Evolutionary conservation across 805 yeast genomes (phyloP).

Genomic region (Priceomyces carsonii): DNA sequence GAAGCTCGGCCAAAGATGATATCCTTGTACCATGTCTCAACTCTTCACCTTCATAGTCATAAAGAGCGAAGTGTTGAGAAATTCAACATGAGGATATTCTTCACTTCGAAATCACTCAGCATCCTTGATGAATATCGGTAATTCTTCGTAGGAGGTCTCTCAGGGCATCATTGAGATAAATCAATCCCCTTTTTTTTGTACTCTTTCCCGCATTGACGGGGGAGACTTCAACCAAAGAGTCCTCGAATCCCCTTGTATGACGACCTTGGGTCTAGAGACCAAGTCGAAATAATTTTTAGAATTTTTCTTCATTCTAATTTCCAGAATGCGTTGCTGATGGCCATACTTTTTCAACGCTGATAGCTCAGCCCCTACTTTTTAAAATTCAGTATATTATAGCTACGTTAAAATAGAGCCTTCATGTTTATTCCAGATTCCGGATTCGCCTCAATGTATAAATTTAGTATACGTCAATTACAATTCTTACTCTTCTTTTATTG

Average conservation of each 20-base stretch:
- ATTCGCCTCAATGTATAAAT: no score
- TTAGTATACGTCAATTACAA: no score
- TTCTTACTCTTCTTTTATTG: no score
- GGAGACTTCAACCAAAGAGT: constrained; percentile 20
- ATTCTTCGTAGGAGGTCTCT: constrained; percentile 16
- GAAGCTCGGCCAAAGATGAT: constrained; percentile 53
- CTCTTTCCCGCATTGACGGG: constrained; percentile 20
- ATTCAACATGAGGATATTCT: constrained; percentile 27
- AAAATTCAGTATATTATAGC: no score
- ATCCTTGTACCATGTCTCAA: constrained; percentile 56
- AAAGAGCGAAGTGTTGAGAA: constrained; percentile 53
- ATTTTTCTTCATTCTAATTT: no score
- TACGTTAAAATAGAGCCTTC: no score
- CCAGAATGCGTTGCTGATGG: no score
- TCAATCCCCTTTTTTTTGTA: constrained; percentile 24
- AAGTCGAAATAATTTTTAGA: no score
- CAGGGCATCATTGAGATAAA: constrained; percentile 26
- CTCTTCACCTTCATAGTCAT: constrained; percentile 46
- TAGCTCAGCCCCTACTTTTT: no score
- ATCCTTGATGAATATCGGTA: constrained; percentile 28
- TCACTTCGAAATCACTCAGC: constrained; percentile 23
- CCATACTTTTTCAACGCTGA: no score
- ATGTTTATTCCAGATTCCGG: no score
- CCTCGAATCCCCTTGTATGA: constrained; percentile 6
- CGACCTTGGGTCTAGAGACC: constrained; percentile 1